phyloP scores from a whole-genome alignment of 108 stramenopile species.

The Aurantiochytrium sp. region DNA sequence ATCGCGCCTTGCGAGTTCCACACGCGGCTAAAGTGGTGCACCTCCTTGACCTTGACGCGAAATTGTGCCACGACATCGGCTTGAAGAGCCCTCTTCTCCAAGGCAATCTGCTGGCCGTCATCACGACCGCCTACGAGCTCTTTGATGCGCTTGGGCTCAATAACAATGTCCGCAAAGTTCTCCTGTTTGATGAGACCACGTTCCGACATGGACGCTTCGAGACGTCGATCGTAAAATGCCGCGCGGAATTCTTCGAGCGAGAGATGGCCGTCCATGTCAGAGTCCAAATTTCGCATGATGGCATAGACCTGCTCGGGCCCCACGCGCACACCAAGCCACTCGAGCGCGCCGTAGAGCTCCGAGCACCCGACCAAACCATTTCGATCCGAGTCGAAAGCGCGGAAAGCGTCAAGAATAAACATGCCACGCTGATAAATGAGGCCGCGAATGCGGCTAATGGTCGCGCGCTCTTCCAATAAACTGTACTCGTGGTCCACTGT shows the following conservation, averaged over 20 bases:
- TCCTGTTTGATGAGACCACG: constrained; percentile 22
- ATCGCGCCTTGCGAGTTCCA: constrained; percentile 45
- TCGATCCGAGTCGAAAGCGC: constrained; percentile 81
- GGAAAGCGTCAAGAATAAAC: constrained; percentile 73
- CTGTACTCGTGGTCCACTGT: constrained; percentile 41
- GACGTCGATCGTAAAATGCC: constrained; percentile 35
- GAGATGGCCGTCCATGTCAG: constrained; percentile 37
- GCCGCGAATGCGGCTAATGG: constrained; percentile 14
- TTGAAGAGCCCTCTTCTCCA: neutral
- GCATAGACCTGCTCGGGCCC: constrained; percentile 42
- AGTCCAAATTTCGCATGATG: constrained; percentile 40
- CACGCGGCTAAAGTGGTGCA: constrained; percentile 23
- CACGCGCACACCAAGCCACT: constrained; percentile 66
- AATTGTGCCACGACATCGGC: neutral
- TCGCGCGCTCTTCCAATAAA: constrained; percentile 40
- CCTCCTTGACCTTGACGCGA: constrained; percentile 42
- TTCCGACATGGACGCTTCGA: neutral
- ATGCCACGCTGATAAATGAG: constrained; percentile 37
- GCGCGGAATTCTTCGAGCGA: constrained; percentile 50
- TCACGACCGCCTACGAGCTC: neutral
- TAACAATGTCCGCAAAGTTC: constrained; percentile 17
- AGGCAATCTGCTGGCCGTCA: neutral
- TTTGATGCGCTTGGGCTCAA: neutral
- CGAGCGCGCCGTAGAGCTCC: constrained; percentile 87
- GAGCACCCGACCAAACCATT: constrained; percentile 81